Evolutionary conservation across 768 basidiomycete genomes (phyloP).

Genomic region (Kwoniella pini): DNA sequence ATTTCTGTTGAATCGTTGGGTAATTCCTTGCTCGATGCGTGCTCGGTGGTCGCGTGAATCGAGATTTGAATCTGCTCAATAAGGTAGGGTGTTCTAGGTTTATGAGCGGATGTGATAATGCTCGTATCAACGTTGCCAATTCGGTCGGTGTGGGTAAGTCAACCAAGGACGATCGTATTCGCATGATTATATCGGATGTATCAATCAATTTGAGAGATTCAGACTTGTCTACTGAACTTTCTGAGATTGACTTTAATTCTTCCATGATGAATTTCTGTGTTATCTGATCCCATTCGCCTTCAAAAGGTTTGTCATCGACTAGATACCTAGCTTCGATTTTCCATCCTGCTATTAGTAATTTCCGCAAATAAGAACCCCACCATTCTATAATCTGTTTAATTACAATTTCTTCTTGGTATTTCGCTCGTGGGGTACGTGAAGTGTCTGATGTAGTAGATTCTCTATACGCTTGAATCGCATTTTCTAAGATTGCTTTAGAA

Average conservation of each 20-base stretch:
- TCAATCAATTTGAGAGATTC: not conserved
- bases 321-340: conserved; percentile 19
- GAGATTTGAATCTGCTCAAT: not conserved
- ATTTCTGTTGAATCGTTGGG: not conserved
- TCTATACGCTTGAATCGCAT: conserved; percentile 12
- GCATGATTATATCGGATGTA: not conserved
- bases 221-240: conserved; percentile 5
- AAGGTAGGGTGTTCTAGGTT: not conserved
- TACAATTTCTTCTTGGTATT: conserved; percentile 16
- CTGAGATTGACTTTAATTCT: not conserved
- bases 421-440: conserved; percentile 15
- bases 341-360: conserved; percentile 30
- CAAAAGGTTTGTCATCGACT: conserved; percentile 5
- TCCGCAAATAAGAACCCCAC: conserved; percentile 29
- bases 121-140: conserved; percentile 7
- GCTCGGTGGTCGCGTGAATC: conserved; percentile 1
- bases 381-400: conserved; percentile 19
- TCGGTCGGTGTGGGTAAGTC: conserved; percentile 11
- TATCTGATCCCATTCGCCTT: conserved; percentile 18
- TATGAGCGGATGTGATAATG: conserved; percentile 5
- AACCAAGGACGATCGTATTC: not conserved
- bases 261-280: conserved; percentile 17
- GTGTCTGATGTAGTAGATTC: conserved; percentile 20
- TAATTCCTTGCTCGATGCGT: not conserved
- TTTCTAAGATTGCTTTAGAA: conserved; percentile 16